phyloP scores from a whole-genome alignment of 257 asterid genomes.

The Coffea canephora region DNA sequence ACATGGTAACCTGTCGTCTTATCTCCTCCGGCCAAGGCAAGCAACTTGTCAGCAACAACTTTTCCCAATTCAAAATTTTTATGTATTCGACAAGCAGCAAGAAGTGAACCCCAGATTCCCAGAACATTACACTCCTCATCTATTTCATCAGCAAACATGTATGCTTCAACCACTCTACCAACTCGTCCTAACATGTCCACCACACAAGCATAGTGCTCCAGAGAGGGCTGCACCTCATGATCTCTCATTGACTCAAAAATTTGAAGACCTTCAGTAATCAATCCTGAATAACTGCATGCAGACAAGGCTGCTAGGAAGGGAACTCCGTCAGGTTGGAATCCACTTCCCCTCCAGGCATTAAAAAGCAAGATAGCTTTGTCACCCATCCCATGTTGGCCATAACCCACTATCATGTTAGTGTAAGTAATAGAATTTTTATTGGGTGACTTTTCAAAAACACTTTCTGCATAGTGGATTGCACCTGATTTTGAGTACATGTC shows the following conservation, averaged over 20 bases:
- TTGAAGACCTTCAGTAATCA: constrained; percentile 63
- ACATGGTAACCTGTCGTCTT: constrained; percentile 60
- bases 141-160: constrained; percentile 52
- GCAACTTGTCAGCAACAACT: constrained; percentile 64
- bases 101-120: constrained; percentile 85
- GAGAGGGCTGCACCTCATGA: constrained; percentile 53
- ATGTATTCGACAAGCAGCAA: constrained; percentile 73
- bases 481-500: constrained; percentile 95
- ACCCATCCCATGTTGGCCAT: constrained; percentile 90
- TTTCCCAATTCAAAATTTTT: constrained; percentile 70
- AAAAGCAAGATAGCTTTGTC: constrained; percentile 60
- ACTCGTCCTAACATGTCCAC: constrained; percentile 91
- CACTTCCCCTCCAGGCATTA: constrained; percentile 45
- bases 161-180: constrained; percentile 82
- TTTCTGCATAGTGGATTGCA: constrained; percentile 58
- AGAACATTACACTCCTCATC: constrained; percentile 48
- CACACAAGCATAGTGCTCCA: constrained; percentile 72
- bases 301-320: constrained; percentile 69
- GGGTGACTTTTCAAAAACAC: constrained; percentile 41
- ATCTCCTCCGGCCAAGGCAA: constrained; percentile 48
- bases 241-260: constrained; percentile 62
- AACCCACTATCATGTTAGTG: constrained; percentile 84
- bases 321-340: constrained; percentile 51
- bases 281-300: constrained; percentile 78
- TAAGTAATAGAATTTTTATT: constrained; percentile 71